Conservation (phyloP, 345 rosid species). For the Eucalyptus melliodora region DNA sequence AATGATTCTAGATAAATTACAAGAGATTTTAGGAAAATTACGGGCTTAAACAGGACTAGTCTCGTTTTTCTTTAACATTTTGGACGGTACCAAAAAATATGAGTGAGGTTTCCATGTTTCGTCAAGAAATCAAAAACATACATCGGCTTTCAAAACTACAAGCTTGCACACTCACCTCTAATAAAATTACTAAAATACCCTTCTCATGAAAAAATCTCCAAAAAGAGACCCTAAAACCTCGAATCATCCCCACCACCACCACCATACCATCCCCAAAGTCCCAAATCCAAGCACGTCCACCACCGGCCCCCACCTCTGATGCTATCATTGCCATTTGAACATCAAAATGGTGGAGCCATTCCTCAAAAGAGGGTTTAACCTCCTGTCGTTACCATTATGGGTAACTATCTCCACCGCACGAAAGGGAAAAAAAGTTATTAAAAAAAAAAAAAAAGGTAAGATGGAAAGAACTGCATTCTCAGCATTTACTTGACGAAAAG, state of each 20-base stretch:
- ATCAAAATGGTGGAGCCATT: background rate
- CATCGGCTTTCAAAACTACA: too few species aligned
- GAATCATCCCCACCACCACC: background rate
- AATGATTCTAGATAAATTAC: background rate
- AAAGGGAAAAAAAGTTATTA: too few species aligned
- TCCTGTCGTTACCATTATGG: background rate
- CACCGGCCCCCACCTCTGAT: background rate
- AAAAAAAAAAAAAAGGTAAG: too few species aligned
- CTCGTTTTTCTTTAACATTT: background rate
- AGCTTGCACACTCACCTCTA: background rate
- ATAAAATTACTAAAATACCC: background rate
- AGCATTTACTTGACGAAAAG: background rate
- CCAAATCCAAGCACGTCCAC: background rate
- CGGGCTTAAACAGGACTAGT: background rate
- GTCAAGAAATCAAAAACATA: background rate
- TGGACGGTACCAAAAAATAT: background rate
- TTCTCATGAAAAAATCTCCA: too few species aligned
- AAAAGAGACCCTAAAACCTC: background rate
- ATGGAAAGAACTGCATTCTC: background rate
- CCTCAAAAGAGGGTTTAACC: background rate
- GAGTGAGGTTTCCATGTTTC: background rate
- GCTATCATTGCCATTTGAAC: background rate
- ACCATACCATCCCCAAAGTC: background rate
- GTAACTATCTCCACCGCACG: background rate
- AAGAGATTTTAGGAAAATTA: background rate